phyloP scores from a whole-genome alignment of 2,329 filamentous ascomycete genomes.

The Incumbomyces lentus region DNA sequence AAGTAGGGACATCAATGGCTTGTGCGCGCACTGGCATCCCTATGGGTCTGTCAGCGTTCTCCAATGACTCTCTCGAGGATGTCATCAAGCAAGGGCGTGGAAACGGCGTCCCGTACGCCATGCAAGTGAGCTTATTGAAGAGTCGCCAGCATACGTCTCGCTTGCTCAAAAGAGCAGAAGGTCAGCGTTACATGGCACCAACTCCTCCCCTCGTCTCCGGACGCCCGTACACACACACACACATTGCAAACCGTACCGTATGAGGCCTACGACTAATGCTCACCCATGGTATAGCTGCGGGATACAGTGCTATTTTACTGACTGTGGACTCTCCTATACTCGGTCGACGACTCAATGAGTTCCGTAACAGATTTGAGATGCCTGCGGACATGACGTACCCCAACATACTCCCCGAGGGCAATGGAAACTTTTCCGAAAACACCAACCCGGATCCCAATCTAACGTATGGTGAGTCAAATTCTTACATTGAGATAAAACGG shows the following conservation, averaged over 20 bases:
- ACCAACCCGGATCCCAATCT: slow-evolving; percentile 10
- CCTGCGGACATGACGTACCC: slow-evolving; percentile 16
- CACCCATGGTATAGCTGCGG: too few relatives aligned
- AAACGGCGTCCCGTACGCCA: slow-evolving; percentile 24
- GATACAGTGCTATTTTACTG: slow-evolving; percentile 42
- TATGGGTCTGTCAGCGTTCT: slow-evolving; percentile 36
- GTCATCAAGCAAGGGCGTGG: slow-evolving; percentile 29
- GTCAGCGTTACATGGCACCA: too few relatives aligned
- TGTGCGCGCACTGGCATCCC: slow-evolving; percentile 28
- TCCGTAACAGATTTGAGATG: slow-evolving; percentile 40
- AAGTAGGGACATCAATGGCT: slow-evolving; percentile 36
- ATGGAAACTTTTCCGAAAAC: slow-evolving; percentile 9
- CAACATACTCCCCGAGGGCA: slow-evolving; percentile 9
- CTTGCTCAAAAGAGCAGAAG: slow-evolving; percentile 31
- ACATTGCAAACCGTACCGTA: too few relatives aligned
- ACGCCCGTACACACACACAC: too few relatives aligned
- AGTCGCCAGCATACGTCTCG: slow-evolving; percentile 31
- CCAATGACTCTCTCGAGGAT: slow-evolving; percentile 33
- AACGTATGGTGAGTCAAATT: too few relatives aligned
- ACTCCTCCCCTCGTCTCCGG: too few relatives aligned
- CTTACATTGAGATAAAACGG: too few relatives aligned
- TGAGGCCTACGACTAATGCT: too few relatives aligned
- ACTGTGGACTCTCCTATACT: slow-evolving; percentile 43
- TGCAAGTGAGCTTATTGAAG: slow-evolving; percentile 14
- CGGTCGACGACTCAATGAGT: slow-evolving; percentile 42